Base-by-base conservation (phyloP, 768 basidiomycete species). In the Podaxis sp. region DNA sequence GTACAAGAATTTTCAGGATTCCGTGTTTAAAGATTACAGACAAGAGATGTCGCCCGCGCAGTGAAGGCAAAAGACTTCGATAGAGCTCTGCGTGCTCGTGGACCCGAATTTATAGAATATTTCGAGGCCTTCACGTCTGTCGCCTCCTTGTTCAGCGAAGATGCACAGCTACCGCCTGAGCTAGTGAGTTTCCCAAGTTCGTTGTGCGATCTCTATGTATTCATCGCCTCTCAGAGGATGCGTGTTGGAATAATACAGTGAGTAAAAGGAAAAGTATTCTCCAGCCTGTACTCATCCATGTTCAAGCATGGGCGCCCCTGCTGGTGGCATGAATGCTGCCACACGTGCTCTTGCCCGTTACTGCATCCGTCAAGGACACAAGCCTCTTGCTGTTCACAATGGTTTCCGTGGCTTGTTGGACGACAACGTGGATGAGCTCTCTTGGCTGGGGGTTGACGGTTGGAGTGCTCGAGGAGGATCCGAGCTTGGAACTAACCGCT, bases 251-350 rank as follows among this genome's bases (percentile, higher is more conserved):
- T 95, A 64, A 87, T 94, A 78, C 92, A 94, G 93, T 92, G 76
- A 78, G 89, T 73, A n/a, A 12, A n/a, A 52, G 4, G 52, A 12
- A 60, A 24, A 26, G 2, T 15, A 22, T 12, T 20, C 20, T 12
- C 60, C 8, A 33, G 15, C 40, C 22, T 22, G 40, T 8, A 3
- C 20, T 62, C 37, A 67, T 46, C 26, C 51, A 57, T n/a, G 24
- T 48, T 60, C 2, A 38, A 96, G 95, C 70, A 88, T 95, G 71
- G 96, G 97, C 56, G 97, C 97, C 0, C 96, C 97, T 4, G 97
- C 97, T 2, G 96, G 96, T 51, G 97, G 97, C 8, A 98, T 99
- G 94, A 99, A 99, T 72, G 96, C 97, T 1, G 97, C 96, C 0
- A 97, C 95, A 0, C 91, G 96, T 46, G 90, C 95, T 28, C 95